These are phyloP conservation scores for Paulownia fortunei DNA, from an alignment of 257 asterid species.

Conservation along the genomic window DNA sequence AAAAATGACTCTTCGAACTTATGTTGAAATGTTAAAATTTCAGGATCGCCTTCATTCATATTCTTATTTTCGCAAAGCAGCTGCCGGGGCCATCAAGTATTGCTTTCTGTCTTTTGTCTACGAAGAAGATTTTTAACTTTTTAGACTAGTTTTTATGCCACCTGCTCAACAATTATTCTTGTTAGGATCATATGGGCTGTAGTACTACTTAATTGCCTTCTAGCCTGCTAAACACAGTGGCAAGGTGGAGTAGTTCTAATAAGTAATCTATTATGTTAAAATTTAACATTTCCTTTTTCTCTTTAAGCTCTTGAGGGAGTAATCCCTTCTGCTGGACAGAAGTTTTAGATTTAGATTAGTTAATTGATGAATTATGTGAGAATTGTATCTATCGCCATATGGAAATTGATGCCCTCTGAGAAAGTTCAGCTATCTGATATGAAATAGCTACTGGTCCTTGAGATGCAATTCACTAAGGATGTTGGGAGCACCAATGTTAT, in stretches of 20 bases:
- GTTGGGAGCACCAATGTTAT: neutral
- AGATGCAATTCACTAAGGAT: slow-evolving; percentile 15
- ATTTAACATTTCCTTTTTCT: neutral
- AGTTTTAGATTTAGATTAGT: slow-evolving; percentile 1
- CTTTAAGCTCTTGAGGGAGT: neutral
- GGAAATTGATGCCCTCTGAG: slow-evolving; percentile 15
- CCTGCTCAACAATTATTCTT: neutral
- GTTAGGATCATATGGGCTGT: neutral
- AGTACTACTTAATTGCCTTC: no score
- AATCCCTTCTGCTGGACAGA: neutral
- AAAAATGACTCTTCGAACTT: slow-evolving; percentile 95
- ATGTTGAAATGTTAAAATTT: slow-evolving; percentile 90
- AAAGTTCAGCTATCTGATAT: neutral
- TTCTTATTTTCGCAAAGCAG: slow-evolving; percentile 92
- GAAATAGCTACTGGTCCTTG: neutral
- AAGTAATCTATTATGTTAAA: slow-evolving; percentile 14
- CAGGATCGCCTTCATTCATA: slow-evolving; percentile 94
- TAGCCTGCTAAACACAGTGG: no score
- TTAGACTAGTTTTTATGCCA: slow-evolving; percentile 13
- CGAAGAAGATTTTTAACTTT: slow-evolving; percentile 9
- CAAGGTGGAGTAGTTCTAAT: slow-evolving; percentile 62
- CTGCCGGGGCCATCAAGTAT: slow-evolving; percentile 87
- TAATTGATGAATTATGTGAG: slow-evolving; percentile 1
- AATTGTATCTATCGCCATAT: neutral
- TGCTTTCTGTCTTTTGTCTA: slow-evolving; percentile 27